Base-by-base conservation (phyloP, 331 rosid genomes). In the Dryas integrifolia region DNA sequence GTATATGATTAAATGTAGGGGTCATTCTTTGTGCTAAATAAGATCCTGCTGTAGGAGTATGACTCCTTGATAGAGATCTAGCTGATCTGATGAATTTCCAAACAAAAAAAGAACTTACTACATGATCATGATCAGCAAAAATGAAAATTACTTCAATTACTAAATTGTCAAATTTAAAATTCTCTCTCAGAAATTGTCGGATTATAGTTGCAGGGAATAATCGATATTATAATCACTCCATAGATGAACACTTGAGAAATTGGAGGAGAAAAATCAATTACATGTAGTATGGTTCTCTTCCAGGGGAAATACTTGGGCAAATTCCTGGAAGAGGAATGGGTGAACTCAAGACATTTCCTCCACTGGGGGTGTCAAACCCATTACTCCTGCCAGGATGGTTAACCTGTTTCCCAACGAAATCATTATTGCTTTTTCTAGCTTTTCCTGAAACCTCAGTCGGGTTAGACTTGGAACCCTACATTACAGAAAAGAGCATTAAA, bases 21-120 rank as follows among this genome's bases (percentile, higher is more conserved):
- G 78, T 7, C 80, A 41, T 79, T 87, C 76, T 82, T 78, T 90
- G 90, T 70, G 85, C 84, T 69, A 85, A 65, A 64, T 77, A 5
- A 73, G 91, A 86, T 67, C 89, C 89, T 4, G 85, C 76, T 53
- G 90, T 67, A 58, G 98, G 90, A 67, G 98, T 88, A 67, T 81
- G 84, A 84, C 90, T 87, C 65, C 68, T 81, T 16, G 92, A 84
- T 62, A 90, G 82, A 84, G 90, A 88, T 74, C 98, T 90, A 64
- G 96, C 98, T 1, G 98, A 88, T 80, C 96, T 92, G 81, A 71
- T 79, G 73, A 24, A 77, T 67, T 75, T 52, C 49, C 75, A 79
- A 71, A 35, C 40, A 76, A 80, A 65, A 26, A 39, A 48, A 77
- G 70, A 53, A 40, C 53, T 30, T 9, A 4, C 11, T 24, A 50